A percentile compares a stretch with the other conserved stretches of the same genome.
Conservation (phyloP, 441 rosid species). For the Syzygium syzygioides region DNA sequence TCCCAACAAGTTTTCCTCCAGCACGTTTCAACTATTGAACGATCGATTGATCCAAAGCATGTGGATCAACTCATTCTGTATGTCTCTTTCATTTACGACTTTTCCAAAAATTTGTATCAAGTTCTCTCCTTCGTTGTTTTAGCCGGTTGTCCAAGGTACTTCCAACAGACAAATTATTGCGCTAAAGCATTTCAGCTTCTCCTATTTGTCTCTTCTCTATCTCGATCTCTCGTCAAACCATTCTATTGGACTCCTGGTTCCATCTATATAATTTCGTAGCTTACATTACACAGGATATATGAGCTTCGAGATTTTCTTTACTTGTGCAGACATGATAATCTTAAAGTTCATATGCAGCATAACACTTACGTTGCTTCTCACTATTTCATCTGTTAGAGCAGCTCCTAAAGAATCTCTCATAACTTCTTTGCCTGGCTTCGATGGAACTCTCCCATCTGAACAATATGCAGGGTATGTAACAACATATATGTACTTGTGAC, state of each 20-base stretch:
- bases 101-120: background rate
- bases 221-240: background rate
- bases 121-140: background rate
- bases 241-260: background rate
- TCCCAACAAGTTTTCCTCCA: background rate
- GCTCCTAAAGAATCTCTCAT: constrained; percentile 2
- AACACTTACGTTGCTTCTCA: background rate
- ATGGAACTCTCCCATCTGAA: background rate
- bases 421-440: background rate
- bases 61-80: background rate
- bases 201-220: background rate
- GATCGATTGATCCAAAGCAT: background rate
- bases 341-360: background rate
- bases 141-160: background rate
- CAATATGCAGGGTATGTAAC: background rate
- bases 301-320: background rate
- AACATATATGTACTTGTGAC: background rate
- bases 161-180: background rate
- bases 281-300: background rate
- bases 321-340: background rate
- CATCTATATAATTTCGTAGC: background rate
- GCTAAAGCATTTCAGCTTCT: background rate
- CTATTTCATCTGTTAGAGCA: background rate
- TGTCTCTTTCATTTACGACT: background rate
- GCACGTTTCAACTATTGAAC: background rate